phyloP scores from a whole-genome alignment of 73 alveolate species.

The Paramecium primaurelia region DNA sequence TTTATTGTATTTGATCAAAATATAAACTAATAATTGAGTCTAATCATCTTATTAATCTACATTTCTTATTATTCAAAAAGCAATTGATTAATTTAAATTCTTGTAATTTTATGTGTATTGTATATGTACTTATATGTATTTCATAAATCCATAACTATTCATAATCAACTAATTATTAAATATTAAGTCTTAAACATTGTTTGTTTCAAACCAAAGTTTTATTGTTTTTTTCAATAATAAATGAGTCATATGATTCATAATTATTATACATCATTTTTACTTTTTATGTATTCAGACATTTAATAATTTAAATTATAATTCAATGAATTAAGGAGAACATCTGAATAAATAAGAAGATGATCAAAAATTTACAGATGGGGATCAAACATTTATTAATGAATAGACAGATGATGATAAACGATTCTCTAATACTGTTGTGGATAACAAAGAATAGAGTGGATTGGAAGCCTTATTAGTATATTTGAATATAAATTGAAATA shows the following conservation, averaged over 20 bases:
- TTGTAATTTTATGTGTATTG: too few species aligned
- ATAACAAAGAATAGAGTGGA: neutral
- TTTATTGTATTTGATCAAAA: neutral
- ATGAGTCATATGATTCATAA: neutral
- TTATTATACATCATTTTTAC: neutral
- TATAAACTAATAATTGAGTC: neutral
- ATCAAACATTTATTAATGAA: conserved; percentile 22
- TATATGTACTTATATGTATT: too few species aligned
- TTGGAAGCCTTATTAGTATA: conserved; percentile 5
- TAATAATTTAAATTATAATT: neutral
- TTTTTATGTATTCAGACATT: neutral
- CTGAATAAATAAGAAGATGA: neutral
- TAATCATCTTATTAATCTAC: neutral
- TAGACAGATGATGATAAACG: conserved; percentile 44
- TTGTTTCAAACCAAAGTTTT: too few species aligned
- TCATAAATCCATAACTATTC: too few species aligned
- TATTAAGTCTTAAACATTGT: too few species aligned
- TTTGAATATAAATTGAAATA: neutral
- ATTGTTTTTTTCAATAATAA: too few species aligned
- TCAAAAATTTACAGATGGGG: neutral
- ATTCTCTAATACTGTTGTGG: conserved; percentile 5
- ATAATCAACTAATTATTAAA: too few species aligned
- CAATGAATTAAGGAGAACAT: neutral
- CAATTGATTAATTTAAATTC: too few species aligned
- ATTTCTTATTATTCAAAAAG: too few species aligned